These are phyloP conservation scores for Phytophthora citrophthora DNA, from an alignment of 352 stramenopile species.

Conservation along the genomic window DNA sequence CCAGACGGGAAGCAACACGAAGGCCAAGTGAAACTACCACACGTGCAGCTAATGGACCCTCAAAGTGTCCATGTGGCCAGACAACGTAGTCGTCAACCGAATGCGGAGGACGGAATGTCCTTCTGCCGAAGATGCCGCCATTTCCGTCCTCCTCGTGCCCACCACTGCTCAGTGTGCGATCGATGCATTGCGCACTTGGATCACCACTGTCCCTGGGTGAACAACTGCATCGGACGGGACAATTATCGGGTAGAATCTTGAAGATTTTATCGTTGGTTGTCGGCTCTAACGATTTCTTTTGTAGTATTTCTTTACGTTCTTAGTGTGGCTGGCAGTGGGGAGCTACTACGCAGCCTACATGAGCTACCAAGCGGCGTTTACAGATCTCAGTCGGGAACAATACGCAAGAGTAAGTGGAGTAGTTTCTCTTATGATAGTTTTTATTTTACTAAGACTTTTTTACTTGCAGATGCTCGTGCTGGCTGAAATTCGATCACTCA, in stretches of 20 bases:
- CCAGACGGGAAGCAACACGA: constrained; percentile 9
- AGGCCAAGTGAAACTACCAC: constrained; percentile 25
- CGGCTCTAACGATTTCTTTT: background rate
- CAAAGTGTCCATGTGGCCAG: constrained; percentile 43
- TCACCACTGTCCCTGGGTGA: constrained; percentile 98
- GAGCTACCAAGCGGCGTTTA: constrained; percentile 64
- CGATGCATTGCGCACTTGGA: constrained; percentile 96
- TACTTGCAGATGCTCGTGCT: constrained; percentile 36
- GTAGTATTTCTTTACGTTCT: constrained; percentile 82
- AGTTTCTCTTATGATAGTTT: too few relatives aligned
- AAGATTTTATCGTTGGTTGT: background rate
- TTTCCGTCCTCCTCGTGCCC: constrained; percentile 55
- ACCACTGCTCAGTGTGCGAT: constrained; percentile 86
- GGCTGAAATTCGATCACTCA: constrained; percentile 18
- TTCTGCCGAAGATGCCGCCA: constrained; percentile 63
- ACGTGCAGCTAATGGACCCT: constrained; percentile 39
- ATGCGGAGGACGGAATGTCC: constrained; percentile 30
- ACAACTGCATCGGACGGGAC: constrained; percentile 97
- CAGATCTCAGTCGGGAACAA: constrained; percentile 53
- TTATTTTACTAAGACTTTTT: background rate
- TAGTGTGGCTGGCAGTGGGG: constrained; percentile 68
- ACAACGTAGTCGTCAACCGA: constrained; percentile 29
- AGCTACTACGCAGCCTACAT: constrained; percentile 67
- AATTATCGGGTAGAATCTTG: constrained; percentile 90
- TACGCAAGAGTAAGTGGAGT: constrained; percentile 56